These are phyloP conservation scores for Pseudogymnoascus sp. DNA, from an alignment of 2,329 filamentous ascomycete species.

Conservation along the genomic window DNA sequence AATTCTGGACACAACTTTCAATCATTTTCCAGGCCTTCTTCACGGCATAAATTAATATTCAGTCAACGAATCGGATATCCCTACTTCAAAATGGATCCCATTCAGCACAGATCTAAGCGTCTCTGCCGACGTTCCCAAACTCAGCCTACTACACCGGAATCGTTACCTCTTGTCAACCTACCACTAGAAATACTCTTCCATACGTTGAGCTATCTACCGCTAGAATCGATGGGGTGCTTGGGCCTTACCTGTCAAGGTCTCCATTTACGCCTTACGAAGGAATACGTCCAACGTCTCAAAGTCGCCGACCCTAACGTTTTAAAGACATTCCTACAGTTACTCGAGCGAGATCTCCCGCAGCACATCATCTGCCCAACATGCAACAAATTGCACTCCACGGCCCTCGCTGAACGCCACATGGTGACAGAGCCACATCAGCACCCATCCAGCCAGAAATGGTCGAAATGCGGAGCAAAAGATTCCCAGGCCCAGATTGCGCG, in stretches of 20 bases:
- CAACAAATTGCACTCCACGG: slow-evolving; percentile 12
- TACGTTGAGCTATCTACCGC: slow-evolving; percentile 10
- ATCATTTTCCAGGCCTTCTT: background rate
- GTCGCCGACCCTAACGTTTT: slow-evolving; percentile 6
- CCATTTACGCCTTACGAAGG: slow-evolving; percentile 7
- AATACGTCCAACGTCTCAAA: slow-evolving; percentile 10
- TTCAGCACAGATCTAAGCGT: background rate
- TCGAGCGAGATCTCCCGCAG: slow-evolving; percentile 12
- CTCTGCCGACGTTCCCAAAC: background rate
- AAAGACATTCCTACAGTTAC: slow-evolving; percentile 9
- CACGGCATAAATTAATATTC: background rate
- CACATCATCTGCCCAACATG: slow-evolving; percentile 13
- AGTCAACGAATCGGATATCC: background rate
- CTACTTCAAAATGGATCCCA: background rate
- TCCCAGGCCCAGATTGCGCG: background rate
- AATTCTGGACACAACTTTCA: background rate
- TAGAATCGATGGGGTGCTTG: slow-evolving; percentile 11
- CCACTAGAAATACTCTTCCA: slow-evolving; percentile 12
- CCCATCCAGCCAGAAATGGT: no score
- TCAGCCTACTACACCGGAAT: background rate
- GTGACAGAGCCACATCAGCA: background rate
- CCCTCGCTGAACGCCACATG: slow-evolving; percentile 1
- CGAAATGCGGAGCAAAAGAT: slow-evolving; percentile 8
- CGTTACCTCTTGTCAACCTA: slow-evolving; percentile 10
- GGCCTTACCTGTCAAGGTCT: slow-evolving; percentile 2